These are phyloP conservation scores for Phlyctochytrium arcticum DNA, from an alignment of 192 early-diverging fungal species.

Conservation along the genomic window DNA sequence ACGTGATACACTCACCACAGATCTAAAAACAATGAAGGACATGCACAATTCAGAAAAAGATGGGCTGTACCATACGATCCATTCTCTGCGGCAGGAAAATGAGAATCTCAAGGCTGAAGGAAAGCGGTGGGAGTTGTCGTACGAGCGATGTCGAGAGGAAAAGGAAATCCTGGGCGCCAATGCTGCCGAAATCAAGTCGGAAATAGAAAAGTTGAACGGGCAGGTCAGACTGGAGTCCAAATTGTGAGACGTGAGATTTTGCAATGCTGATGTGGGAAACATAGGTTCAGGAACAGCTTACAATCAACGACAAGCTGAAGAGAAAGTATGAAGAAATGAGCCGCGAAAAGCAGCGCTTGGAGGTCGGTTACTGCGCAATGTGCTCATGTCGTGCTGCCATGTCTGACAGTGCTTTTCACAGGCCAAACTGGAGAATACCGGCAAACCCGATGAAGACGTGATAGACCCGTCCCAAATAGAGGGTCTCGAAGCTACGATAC, in stretches of 20 bases:
- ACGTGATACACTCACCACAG: background rate
- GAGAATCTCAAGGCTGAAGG: constrained; percentile 25
- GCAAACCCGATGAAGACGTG: no score
- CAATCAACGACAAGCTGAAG: constrained; percentile 34
- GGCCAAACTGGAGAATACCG: no score
- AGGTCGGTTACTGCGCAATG: constrained; percentile 10
- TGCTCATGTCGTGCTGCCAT: no score
- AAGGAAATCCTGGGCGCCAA: constrained; percentile 20
- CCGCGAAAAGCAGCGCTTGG: constrained; percentile 20
- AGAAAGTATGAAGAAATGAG: constrained; percentile 32
- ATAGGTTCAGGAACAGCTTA: constrained; percentile 43
- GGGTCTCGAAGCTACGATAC: no score
- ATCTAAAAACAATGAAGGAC: background rate
- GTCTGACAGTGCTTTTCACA: no score
- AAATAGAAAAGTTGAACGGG: constrained; percentile 28
- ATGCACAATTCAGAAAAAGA: constrained; percentile 42
- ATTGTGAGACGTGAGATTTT: no score
- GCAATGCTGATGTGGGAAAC: no score
- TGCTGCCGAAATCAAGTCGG: constrained; percentile 11
- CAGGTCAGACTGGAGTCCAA: constrained; percentile 27
- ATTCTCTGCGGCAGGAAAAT: constrained; percentile 31
- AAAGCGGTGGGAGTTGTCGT: constrained; percentile 25
- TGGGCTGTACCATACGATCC: constrained; percentile 37
- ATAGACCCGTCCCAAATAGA: no score
- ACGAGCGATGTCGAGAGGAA: constrained; percentile 30